These are phyloP conservation scores for Linum trigynum DNA, from an alignment of 345 rosid species.

Conservation along the genomic window DNA sequence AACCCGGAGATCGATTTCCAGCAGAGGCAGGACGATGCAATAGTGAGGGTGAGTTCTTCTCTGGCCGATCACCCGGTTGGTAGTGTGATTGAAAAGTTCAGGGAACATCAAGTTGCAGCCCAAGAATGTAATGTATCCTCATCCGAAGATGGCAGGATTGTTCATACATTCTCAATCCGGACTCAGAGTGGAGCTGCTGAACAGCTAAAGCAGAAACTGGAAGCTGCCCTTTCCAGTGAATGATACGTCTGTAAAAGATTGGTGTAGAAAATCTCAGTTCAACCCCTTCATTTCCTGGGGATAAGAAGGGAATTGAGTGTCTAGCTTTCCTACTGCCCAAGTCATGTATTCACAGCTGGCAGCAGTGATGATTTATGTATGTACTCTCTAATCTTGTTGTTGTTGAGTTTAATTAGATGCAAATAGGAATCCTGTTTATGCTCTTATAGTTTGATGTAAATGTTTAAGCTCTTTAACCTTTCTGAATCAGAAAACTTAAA, in stretches of 20 bases:
- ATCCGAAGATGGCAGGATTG: conserved; percentile 49
- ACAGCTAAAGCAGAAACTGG: conserved; percentile 76
- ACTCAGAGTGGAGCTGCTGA: conserved; percentile 66
- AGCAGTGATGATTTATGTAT: no score
- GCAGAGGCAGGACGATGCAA: conserved; percentile 59
- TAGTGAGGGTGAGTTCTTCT: conserved; percentile 64
- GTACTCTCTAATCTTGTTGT: no score
- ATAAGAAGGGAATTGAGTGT: no score
- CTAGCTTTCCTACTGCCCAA: no score
- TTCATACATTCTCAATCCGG: conserved; percentile 63
- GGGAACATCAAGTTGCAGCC: conserved; percentile 51
- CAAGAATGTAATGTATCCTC: conserved; percentile 57
- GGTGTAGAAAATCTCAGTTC: no score
- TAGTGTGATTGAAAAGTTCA: conserved; percentile 44
- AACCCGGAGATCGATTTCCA: conserved; percentile 62
- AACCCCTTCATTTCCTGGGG: no score
- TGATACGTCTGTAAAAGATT: neutral
- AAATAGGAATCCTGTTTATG: no score
- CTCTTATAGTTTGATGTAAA: no score
- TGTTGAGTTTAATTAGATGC: no score
- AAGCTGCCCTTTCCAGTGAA: conserved; percentile 48
- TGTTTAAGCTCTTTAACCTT: no score
- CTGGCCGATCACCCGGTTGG: conserved; percentile 72
- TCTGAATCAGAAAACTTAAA: no score
- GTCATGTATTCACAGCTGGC: no score